Percentiles rank a stretch among this genome's conserved stretches.
Evolutionary conservation across 345 rosid species (phyloP).

Genomic region (Brassica rapa): DNA sequence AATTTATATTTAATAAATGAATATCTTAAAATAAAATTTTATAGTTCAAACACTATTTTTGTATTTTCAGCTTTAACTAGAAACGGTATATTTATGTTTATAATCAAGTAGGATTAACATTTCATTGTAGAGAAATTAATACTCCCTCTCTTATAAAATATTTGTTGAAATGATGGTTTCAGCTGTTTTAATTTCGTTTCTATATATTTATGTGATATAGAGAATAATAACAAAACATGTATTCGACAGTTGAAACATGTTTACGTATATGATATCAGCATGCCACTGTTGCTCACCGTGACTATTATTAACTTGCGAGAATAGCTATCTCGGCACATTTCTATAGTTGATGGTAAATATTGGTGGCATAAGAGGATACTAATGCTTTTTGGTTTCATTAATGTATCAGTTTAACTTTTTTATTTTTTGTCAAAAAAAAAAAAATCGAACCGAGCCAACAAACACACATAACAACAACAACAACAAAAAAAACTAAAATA

Average conservation of each 20-base stretch:
- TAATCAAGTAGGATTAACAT: background rate
- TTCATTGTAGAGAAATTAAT: background rate
- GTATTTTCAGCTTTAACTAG: background rate
- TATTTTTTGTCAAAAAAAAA: no score
- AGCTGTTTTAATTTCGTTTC: background rate
- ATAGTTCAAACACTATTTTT: background rate
- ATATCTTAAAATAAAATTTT: background rate
- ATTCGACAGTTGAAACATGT: constrained; percentile 12
- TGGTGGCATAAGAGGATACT: background rate
- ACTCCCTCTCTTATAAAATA: background rate
- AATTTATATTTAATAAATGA: background rate
- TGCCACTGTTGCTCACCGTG: constrained; percentile 26
- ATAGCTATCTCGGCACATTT: background rate
- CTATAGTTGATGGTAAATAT: no score
- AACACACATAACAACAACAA: background rate
- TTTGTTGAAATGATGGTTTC: background rate
- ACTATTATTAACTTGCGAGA: constrained; percentile 2
- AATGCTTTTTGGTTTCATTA: background rate
- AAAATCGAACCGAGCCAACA: background rate
- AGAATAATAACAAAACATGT: constrained; percentile 33
- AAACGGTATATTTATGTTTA: background rate
- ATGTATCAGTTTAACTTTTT: background rate
- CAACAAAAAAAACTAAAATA: background rate
- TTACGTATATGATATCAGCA: no score
- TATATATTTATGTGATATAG: background rate